These are phyloP conservation scores for Cladophialophora yegresii DNA, from an alignment of 2,329 filamentous ascomycete genomes.

Conservation along the genomic window DNA sequence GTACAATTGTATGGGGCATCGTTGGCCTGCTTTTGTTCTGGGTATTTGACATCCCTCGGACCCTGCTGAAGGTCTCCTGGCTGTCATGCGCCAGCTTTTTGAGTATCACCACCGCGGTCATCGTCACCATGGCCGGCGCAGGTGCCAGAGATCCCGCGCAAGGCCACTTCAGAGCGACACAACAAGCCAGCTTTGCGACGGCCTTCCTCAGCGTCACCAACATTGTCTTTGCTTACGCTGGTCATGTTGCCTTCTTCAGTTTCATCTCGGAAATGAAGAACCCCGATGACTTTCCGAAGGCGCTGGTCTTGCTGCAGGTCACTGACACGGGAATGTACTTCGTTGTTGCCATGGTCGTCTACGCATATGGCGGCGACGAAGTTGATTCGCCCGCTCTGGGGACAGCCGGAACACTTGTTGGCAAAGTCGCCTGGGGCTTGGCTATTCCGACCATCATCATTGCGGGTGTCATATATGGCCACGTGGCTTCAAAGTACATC, in stretches of 20 bases:
- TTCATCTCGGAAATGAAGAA: conserved; percentile 66
- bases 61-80: conserved; percentile 63
- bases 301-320: conserved; percentile 62
- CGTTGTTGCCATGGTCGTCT: conserved; percentile 67
- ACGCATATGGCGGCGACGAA: conserved; percentile 63
- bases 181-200: conserved; percentile 53
- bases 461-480: conserved; percentile 69
- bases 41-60: conserved; percentile 62
- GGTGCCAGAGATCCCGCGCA: conserved; percentile 56
- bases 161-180: conserved; percentile 49
- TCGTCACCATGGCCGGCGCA: conserved; percentile 67
- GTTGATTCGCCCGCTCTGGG: conserved; percentile 68
- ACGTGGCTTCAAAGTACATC: conserved; percentile 66
- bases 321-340: conserved; percentile 65
- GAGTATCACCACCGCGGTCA: conserved; percentile 64
- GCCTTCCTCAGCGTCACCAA: conserved; percentile 65
- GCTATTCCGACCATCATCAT: conserved; percentile 71
- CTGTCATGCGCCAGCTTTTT: conserved; percentile 65
- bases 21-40: conserved; percentile 62
- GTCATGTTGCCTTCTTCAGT: conserved; percentile 69
- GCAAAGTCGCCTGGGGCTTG: conserved; percentile 68
- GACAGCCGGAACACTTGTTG: conserved; percentile 58
- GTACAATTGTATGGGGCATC: conserved; percentile 66
- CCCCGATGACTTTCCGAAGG: conserved; percentile 62
- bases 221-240: conserved; percentile 71